Base-by-base conservation (phyloP, 2,329 filamentous ascomycete species). In the Akanthomyces lecanii region DNA sequence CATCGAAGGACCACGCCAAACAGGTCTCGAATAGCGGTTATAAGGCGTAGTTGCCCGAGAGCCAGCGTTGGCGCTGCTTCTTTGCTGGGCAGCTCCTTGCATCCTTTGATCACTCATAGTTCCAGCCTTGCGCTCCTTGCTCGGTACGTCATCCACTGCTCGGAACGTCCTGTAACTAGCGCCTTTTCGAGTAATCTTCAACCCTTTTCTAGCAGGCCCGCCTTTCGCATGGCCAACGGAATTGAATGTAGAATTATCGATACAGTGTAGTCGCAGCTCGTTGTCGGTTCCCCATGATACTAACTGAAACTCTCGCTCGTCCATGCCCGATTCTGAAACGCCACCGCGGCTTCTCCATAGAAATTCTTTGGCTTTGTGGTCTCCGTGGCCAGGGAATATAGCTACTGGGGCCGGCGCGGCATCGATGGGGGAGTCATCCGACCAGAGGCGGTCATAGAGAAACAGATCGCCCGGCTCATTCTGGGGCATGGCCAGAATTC, bases 211-310 rank as follows among this genome's bases (percentile, higher is more conserved):
- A 23, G 88, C 84, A 4, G 82, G 81, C 58, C 81, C 82, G 5
- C 90, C 91, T 71, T 88, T 91, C 52, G 85, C 79, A 71, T 91
- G 90, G 3, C 91, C 91, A 18, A 96, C 88, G 2, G 84, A 80
- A 63, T 85, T 80, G 0, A 95, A 78, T 36, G 87, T 79, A 30
- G 86, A 78, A 1, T 85, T 77, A 47, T 91, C 84, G 23, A 92
- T 83, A 54, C 86, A 87, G 71, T 96, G 90, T 33, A 97, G 80
- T 55, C 90, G 88, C 36, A 97, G 79, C 70, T 92, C 85, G 67
- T 89, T 90, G 73, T 97, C 94, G 55, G 90, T 88, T 30, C 92
- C 92, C 93, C 93, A 97, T 0, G 93, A 93, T 0, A 97, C 91
- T 21, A 97, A 81, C 73, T 97, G 93, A 66, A 97, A 97, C 59